These are phyloP conservation scores for Pseudozyma flocculosa DNA, from an alignment of 1,284 basidiomycete genomes.

Conservation along the genomic window DNA sequence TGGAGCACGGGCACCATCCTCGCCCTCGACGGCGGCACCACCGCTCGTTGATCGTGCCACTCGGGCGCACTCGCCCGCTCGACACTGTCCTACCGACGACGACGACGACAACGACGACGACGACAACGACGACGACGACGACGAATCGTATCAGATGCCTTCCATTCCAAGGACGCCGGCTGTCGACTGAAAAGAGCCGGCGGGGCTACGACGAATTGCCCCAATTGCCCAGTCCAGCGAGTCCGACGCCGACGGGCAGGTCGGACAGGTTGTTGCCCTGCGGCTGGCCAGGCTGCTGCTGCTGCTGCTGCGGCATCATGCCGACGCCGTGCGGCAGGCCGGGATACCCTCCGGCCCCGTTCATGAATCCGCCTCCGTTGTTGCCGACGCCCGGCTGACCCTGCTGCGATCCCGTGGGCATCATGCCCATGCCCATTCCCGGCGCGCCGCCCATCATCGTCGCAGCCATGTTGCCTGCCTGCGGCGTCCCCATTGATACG, in stretches of 20 bases:
- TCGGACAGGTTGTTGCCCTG: slow-evolving; percentile 5
- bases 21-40: slow-evolving; percentile 36
- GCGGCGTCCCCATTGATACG: background rate
- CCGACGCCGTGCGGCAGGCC: background rate
- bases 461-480: background rate
- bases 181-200: no score
- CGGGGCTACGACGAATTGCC: slow-evolving; percentile 24
- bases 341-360: background rate
- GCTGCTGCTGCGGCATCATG: background rate
- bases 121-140: no score
- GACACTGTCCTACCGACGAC: no score
- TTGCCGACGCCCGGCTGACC: slow-evolving; percentile 4
- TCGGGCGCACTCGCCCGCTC: no score
- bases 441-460: background rate
- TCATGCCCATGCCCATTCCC: background rate
- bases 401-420: slow-evolving; percentile 10
- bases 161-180: no score
- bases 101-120: no score
- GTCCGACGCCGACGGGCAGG: slow-evolving; percentile 29
- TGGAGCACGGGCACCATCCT: slow-evolving; percentile 36
- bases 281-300: slow-evolving; percentile 10
- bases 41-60: slow-evolving; percentile 21
- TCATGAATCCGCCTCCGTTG: slow-evolving; percentile 3
- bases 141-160: no score
- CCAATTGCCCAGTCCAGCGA: slow-evolving; percentile 31